Evolutionary conservation across 352 stramenopile species (phyloP).

Genomic region (Blastocystis sp.): DNA sequence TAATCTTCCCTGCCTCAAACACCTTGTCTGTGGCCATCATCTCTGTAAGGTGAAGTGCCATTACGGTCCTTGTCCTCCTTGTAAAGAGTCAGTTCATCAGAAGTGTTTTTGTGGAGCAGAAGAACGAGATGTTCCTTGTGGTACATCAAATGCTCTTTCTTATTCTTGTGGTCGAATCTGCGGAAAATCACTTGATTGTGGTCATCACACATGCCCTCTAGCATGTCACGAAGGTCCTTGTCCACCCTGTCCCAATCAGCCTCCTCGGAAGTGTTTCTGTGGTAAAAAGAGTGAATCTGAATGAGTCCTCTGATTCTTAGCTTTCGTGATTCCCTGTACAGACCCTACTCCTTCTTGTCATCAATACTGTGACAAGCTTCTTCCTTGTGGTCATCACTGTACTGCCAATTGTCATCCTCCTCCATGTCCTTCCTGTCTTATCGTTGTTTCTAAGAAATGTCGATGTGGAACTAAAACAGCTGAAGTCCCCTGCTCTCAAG

Average conservation of each 20-base stretch:
- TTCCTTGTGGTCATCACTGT: constrained; percentile 39
- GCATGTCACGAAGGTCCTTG: constrained; percentile 41
- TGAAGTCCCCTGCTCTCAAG: not conserved
- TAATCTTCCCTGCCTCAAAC: constrained; percentile 28
- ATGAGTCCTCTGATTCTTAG: not conserved
- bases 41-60: constrained; percentile 10
- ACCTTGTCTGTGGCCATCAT: not conserved
- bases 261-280: constrained; percentile 57
- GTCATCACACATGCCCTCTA: constrained; percentile 7
- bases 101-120: constrained; percentile 43
- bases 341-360: constrained; percentile 46
- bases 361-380: constrained; percentile 40
- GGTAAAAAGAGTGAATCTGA: constrained; percentile 35
- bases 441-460: constrained; percentile 17
- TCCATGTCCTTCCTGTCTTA: constrained; percentile 9
- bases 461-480: not conserved
- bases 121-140: constrained; percentile 16
- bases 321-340: constrained; percentile 30
- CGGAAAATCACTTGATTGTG: not conserved
- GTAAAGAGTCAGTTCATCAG: not conserved
- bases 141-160: no score
- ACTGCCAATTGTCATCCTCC: not conserved
- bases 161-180: constrained; percentile 57
- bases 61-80: constrained; percentile 51
- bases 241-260: constrained; percentile 31